Conservation (phyloP, 2,329 filamentous ascomycete species). For the Pestalotiopsis sp. region DNA sequence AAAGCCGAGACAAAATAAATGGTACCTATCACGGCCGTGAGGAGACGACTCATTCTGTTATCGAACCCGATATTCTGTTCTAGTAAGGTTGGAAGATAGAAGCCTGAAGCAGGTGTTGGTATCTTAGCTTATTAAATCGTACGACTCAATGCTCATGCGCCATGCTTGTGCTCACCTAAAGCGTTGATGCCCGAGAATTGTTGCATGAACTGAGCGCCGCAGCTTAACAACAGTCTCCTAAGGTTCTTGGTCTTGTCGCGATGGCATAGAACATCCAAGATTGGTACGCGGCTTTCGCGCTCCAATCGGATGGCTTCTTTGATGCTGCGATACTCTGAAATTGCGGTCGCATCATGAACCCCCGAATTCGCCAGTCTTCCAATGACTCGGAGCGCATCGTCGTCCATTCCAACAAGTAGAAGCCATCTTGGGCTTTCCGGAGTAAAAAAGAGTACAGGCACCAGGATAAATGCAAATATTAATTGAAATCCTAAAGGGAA, state of each 20-base stretch:
- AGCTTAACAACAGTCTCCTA: conserved; percentile 21
- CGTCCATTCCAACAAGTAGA: conserved; percentile 52
- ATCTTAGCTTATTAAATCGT: background rate
- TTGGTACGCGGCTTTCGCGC: conserved; percentile 31
- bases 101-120: conserved; percentile 25
- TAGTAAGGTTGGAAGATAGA: conserved; percentile 56
- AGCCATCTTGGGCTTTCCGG: conserved; percentile 43
- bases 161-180: conserved; percentile 20
- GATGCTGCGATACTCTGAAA: conserved; percentile 37
- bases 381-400: conserved; percentile 47
- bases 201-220: conserved; percentile 50
- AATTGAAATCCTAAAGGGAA: conserved; percentile 39
- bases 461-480: conserved; percentile 37
- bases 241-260: conserved; percentile 38
- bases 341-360: conserved; percentile 26
- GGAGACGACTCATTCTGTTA: conserved; percentile 51
- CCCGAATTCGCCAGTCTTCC: conserved; percentile 52
- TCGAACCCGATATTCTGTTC: conserved; percentile 56
- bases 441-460: conserved; percentile 30
- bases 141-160: background rate
- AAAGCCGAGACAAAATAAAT: conserved; percentile 39
- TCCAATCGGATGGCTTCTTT: conserved; percentile 35
- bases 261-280: conserved; percentile 35
- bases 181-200: conserved; percentile 50
- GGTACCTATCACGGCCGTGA: conserved; percentile 53